Conservation (phyloP, 1,284 basidiomycete genomes). For the Cerioporus squamosus region DNA sequence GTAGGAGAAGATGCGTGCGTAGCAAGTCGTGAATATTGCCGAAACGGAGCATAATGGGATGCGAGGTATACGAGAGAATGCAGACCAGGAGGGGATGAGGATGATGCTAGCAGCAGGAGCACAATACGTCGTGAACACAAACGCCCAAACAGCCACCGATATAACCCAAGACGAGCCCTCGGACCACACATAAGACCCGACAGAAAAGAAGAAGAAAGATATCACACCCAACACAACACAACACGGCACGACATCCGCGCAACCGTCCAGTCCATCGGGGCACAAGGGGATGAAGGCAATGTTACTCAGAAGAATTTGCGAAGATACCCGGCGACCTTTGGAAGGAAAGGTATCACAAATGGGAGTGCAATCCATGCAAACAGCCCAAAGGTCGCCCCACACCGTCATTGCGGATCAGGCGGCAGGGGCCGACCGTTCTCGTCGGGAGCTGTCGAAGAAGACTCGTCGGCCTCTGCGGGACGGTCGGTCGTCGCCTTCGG, state of each 20-base stretch:
- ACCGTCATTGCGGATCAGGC: conserved; percentile 48
- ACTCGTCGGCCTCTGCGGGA: neutral
- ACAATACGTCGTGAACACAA: conserved; percentile 1
- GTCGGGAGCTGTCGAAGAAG: neutral
- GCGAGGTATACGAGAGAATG: conserved; percentile 18
- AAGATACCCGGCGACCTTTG: conserved; percentile 64
- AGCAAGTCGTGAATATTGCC: conserved; percentile 23
- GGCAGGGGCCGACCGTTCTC: conserved; percentile 17
- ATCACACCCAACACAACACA: neutral
- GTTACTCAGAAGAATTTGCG: conserved; percentile 46
- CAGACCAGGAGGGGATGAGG: conserved; percentile 1
- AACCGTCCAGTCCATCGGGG: conserved; percentile 1
- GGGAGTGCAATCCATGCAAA: conserved; percentile 50
- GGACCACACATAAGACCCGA: conserved; percentile 17
- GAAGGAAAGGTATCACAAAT: conserved; percentile 50
- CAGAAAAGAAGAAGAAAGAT: conserved; percentile 25
- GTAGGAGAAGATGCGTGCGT: neutral
- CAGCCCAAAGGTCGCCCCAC: conserved; percentile 60
- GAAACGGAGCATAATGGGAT: conserved; percentile 6
- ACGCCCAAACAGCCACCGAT: neutral
- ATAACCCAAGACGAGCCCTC: conserved; percentile 22
- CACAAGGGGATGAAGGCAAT: neutral
- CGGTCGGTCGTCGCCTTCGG: neutral
- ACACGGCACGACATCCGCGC: neutral
- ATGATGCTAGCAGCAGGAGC: conserved; percentile 1